phyloP scores from a whole-genome alignment of 495 filamentous ascomycete genomes.

The Xylaria flabelliformis region DNA sequence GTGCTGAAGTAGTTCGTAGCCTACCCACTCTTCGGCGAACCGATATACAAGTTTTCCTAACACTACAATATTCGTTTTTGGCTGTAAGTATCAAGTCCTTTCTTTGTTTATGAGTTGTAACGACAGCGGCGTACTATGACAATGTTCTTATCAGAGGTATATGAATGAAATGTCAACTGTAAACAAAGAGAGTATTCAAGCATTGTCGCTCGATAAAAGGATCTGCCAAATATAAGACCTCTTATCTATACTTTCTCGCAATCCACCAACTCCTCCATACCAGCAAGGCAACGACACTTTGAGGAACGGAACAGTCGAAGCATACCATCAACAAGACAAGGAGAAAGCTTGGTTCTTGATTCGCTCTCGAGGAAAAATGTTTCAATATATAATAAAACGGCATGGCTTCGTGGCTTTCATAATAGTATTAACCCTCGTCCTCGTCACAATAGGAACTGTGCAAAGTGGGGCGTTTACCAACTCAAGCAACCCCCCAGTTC shows the following conservation, averaged over 20 bases:
- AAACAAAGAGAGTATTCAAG: background rate
- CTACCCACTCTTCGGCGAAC: background rate
- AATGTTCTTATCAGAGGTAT: background rate
- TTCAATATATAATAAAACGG: background rate
- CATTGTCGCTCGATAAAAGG: background rate
- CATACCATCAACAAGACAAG: background rate
- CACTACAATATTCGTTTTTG: background rate
- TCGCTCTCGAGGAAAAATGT: background rate
- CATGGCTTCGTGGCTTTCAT: background rate
- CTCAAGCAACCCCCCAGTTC: background rate
- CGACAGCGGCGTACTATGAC: background rate
- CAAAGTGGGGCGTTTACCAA: background rate
- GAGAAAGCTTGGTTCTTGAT: background rate
- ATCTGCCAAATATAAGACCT: background rate
- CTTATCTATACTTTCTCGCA: background rate
- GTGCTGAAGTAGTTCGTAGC: background rate
- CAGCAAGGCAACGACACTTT: background rate
- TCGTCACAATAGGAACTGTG: background rate
- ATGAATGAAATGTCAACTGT: background rate
- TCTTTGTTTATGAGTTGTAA: background rate
- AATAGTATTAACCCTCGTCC: background rate
- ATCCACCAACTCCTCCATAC: background rate
- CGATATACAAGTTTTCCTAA: background rate
- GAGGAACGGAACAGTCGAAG: background rate
- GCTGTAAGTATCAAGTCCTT: background rate